Percentiles rank a stretch among this genome's conserved stretches.
Evolutionary conservation across 164 flowering plant species (phyloP).

Genomic region (Taxillus chinensis): DNA sequence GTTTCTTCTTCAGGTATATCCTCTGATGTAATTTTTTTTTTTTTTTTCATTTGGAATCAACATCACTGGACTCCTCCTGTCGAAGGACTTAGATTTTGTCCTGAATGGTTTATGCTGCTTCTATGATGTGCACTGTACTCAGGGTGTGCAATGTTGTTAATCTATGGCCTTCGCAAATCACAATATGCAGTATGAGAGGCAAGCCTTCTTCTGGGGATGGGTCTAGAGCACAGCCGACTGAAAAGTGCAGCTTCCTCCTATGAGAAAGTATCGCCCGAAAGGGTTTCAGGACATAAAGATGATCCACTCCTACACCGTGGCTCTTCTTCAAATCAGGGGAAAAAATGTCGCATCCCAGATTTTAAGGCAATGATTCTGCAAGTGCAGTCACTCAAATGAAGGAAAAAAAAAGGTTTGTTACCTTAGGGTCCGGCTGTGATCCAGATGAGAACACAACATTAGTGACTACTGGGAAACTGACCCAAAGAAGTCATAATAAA

Average conservation of each 20-base stretch:
- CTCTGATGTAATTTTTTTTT: constrained; percentile 11
- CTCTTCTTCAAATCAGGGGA: too few species aligned
- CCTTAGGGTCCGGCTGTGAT: too few species aligned
- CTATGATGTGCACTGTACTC: constrained; percentile 4
- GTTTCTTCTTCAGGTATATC: constrained; percentile 11
- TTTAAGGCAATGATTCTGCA: too few species aligned
- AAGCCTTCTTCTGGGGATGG: constrained; percentile 14
- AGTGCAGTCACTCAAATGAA: too few species aligned
- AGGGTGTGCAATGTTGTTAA: constrained; percentile 15
- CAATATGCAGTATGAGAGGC: constrained; percentile 10
- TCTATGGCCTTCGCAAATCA: constrained; percentile 4
- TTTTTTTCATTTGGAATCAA: constrained; percentile 8
- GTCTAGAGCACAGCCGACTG: constrained; percentile 8
- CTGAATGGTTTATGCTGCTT: too few species aligned
- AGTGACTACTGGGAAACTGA: too few species aligned
- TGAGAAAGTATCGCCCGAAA: constrained; percentile 8
- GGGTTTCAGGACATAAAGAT: constrained; percentile 13
- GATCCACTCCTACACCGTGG: too few species aligned
- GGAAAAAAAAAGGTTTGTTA: too few species aligned
- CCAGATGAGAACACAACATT: too few species aligned
- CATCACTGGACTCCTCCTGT: constrained; percentile 2
- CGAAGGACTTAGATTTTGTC: too few species aligned
- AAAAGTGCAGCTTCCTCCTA: constrained; percentile 13
- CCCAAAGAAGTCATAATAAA: too few species aligned
- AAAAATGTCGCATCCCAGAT: too few species aligned